phyloP scores from a whole-genome alignment of 805 yeast species.

The Sugiyamaella americana region DNA sequence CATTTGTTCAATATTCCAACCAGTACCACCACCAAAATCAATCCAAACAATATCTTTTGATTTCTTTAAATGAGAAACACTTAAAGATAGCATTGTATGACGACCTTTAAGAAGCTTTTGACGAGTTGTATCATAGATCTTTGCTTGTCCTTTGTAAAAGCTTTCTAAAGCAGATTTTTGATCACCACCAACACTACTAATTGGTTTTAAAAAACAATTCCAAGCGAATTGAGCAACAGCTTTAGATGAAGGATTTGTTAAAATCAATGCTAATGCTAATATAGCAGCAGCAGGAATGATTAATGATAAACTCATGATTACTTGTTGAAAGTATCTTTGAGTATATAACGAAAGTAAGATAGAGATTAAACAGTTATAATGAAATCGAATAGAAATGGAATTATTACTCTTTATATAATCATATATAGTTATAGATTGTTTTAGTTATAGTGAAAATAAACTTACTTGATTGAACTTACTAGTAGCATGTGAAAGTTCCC shows the following conservation, averaged over 20 bases:
- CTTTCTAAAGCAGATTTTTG: slow-evolving; percentile 61
- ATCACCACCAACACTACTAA: slow-evolving; percentile 33
- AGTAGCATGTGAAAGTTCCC: no score
- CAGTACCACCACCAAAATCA: slow-evolving; percentile 79
- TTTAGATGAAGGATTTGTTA: slow-evolving; percentile 16
- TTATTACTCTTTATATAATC: no score
- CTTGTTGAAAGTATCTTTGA: no score
- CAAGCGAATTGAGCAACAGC: slow-evolving; percentile 33
- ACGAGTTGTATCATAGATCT: slow-evolving; percentile 69
- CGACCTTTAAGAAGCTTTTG: slow-evolving; percentile 63
- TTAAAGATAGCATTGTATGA: slow-evolving; percentile 52
- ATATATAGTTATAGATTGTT: no score
- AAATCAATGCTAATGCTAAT: slow-evolving; percentile 10
- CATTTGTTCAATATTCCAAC: slow-evolving; percentile 76
- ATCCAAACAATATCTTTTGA: slow-evolving; percentile 29
- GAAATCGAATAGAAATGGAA: no score
- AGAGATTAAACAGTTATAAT: no score
- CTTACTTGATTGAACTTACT: no score
- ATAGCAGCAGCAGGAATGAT: slow-evolving; percentile 13
- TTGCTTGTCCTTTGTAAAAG: slow-evolving; percentile 73
- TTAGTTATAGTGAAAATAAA: no score
- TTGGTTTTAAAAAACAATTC: slow-evolving; percentile 57
- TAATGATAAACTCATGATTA: slow-evolving; percentile 5
- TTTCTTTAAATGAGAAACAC: slow-evolving; percentile 48
- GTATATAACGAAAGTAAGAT: no score